Percentiles rank a stretch among this genome's conserved stretches.
These are phyloP conservation scores for Saccharomycopsis fermentans DNA, from an alignment of 805 yeast genomes.

Conservation along the genomic window DNA sequence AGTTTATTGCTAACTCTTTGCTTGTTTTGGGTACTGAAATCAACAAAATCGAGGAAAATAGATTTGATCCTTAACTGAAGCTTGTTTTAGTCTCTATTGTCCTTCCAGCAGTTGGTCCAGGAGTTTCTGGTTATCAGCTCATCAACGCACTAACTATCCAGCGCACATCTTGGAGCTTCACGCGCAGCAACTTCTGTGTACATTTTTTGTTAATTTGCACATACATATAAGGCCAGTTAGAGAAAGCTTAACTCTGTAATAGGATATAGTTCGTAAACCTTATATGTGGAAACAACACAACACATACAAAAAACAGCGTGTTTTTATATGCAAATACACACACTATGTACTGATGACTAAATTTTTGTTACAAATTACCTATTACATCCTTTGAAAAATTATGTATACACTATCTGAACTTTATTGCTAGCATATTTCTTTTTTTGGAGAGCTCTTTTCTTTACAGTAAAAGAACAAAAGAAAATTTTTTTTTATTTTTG, in stretches of 20 bases:
- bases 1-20: too few relatives aligned
- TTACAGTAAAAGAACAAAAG: too few relatives aligned
- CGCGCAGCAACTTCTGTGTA: not conserved
- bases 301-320: not conserved
- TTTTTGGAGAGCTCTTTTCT: too few relatives aligned
- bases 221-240: not conserved
- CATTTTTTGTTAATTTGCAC: not conserved
- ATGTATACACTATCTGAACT: not conserved
- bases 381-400: not conserved
- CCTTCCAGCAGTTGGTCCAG: too few relatives aligned
- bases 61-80: too few relatives aligned
- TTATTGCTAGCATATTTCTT: too few relatives aligned
- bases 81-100: too few relatives aligned
- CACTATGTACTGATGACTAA: not conserved
- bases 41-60: too few relatives aligned
- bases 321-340: not conserved
- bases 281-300: not conserved
- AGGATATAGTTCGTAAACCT: not conserved
- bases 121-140: too few relatives aligned
- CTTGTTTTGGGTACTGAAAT: too few relatives aligned
- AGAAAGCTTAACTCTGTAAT: not conserved
- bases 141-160: too few relatives aligned
- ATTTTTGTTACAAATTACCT: not conserved
- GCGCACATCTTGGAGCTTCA: not conserved
- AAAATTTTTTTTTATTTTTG: too few relatives aligned